Evolutionary conservation across 2,329 filamentous ascomycete species (phyloP), one percentile per base, ranked within the genome.

Genomic region (Parasarocladium wereldwijsianum): DNA sequence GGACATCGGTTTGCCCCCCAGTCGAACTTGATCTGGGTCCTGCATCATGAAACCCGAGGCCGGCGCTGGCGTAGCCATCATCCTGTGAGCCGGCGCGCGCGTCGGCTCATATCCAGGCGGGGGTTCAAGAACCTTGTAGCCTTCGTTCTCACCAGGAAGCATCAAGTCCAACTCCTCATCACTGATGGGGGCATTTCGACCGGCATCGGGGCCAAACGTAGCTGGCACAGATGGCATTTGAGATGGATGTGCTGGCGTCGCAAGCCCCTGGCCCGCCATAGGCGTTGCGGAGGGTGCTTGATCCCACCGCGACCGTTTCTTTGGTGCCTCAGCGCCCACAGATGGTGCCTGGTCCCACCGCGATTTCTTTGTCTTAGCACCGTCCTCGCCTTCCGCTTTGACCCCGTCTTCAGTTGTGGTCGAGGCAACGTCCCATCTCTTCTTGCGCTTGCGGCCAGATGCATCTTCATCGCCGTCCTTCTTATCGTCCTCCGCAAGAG

Each of bases 41-140:
- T 96, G 90, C 74, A 94, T 93, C 77, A 93, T 90, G 58, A 96
- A 98, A 3, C 90, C 90, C 24, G 70, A 72, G 15, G 80, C 64
- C n/a, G 82, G 72, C 10, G 75, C 66, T 22, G 83, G 75, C 10
- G 84, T 80, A 22, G 75, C 67, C 57, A 76, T 73, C 24, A 83
- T 57, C 49, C 82, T 82, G 50, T 85, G 73, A 20, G 84, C 67
- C 29, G 82, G 72, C 19, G 79, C 76, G 32, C 81, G 74, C 16
- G 84, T 70, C 5, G 86, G 85, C 26, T 82, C 84, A 49, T 96
- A 98, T 19, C 90, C 90, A 4, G 86, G 81, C 18, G 90, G 90
- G 11, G 86, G 83, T 15, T 85, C 78, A 8, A 96, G 67, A 39
- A 93, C 73, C 54, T 93, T 86, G 64, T 93, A 98, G 23, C 90